Conservation (phyloP, 441 rosid species). For the Croton laevigatus region DNA sequence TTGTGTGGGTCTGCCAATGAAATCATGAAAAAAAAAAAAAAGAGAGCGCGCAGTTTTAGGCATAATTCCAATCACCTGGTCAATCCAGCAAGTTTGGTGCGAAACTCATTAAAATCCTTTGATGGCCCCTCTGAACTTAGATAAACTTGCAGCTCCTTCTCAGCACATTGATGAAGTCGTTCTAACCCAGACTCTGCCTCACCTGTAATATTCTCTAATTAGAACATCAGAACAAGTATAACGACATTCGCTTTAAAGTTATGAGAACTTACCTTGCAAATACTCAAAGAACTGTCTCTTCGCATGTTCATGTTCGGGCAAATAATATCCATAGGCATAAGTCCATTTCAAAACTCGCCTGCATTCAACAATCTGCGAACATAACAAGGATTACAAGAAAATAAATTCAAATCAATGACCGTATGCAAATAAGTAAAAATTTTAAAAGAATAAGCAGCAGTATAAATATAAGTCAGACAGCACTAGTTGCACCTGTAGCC, state of each 20-base stretch:
- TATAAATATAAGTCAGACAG: neutral
- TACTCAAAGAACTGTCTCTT: constrained; percentile 84
- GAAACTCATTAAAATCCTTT: constrained; percentile 76
- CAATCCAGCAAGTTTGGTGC: constrained; percentile 78
- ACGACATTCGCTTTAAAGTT: neutral
- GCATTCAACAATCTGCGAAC: constrained; percentile 81
- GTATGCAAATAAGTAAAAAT: neutral
- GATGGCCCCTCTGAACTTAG: constrained; percentile 54
- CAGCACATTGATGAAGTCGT: constrained; percentile 95
- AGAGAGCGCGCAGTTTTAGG: neutral
- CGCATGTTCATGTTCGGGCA: constrained; percentile 72
- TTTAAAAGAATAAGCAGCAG: neutral
- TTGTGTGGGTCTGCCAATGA: neutral
- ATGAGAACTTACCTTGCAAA: constrained; percentile 65
- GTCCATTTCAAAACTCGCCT: constrained; percentile 95
- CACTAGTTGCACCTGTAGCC: constrained; percentile 68
- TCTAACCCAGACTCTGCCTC: constrained; percentile 94
- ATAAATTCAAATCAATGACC: neutral
- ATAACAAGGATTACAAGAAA: constrained; percentile 5
- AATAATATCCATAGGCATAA: constrained; percentile 88
- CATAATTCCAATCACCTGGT: constrained; percentile 50
- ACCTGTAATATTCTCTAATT: constrained; percentile 41
- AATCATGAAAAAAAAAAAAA: neutral
- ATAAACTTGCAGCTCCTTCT: constrained; percentile 74
- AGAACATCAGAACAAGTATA: neutral